Evolutionary conservation across 495 filamentous ascomycete genomes (phyloP), one percentile per base, ranked within the genome.

Genomic region (Lepidopterella palustris): DNA sequence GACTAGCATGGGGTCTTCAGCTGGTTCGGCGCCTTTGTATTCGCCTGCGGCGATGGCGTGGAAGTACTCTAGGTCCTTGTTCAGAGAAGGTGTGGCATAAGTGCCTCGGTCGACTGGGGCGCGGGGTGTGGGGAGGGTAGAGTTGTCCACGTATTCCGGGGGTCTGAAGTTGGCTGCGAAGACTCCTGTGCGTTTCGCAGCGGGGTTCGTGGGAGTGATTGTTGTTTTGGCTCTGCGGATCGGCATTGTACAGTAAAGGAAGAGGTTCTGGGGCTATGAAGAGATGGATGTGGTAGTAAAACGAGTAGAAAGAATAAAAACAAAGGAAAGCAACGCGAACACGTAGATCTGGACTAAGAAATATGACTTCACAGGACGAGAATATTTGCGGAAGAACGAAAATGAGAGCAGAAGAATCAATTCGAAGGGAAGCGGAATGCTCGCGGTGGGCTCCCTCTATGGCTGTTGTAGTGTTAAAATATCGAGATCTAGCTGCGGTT

Each of bases 61-160:
- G 35, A 55, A 61, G n/a, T 61, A 49, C 49, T 40, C 35, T 42
- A 27, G 35, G 20, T 47, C 49, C 26, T n/a, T 9, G 18, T 26
- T 21, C 32, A 35, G 58, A 53, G 31, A 45, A 27, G 21, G 45
- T 26, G 20, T 45, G 4, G 47, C 47, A 25, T 50, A 50, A 4
- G 47, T 50, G 18, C 25, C 47, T 15, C 47, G 47, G 47, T 24
- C n/a, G 47, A 25, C 47, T 13, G 5, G 47, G 5, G 47, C 20
- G 24, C 47, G 47, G 15, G 47, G 47, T 13, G 18, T 25, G 15
- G 47, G 47, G 21, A 50, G 47, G 24, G 0, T 26, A 9, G 47
- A 50, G 47, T 50, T 50, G 18, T 24, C 21, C 5, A 50, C 20
- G 24, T 50, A 50, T 10, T 24, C 21, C 6, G 47, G 47, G 20